phyloP scores from a whole-genome alignment of 73 alveolate genomes.

The Symbiodinium natans region DNA sequence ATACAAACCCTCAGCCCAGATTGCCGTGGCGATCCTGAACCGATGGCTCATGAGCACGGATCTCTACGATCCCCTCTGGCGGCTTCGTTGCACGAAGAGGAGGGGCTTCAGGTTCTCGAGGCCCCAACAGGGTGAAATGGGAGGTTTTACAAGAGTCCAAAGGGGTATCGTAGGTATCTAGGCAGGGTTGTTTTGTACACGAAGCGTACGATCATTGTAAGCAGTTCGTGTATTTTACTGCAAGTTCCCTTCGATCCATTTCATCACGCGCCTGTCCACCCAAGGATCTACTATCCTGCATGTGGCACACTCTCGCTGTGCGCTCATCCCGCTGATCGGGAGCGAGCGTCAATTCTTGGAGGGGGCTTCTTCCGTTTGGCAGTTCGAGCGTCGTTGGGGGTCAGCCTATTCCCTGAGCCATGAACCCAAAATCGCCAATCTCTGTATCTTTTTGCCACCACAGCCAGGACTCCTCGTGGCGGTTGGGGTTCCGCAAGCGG shows the following conservation, averaged over 20 bases:
- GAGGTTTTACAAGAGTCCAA: too few species aligned
- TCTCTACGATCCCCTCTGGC: conserved; percentile 66
- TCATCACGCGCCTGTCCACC: too few species aligned
- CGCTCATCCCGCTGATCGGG: conserved; percentile 86
- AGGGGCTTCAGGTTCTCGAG: too few species aligned
- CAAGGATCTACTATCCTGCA: conserved; percentile 62
- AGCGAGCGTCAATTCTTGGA: background rate
- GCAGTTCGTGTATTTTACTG: too few species aligned
- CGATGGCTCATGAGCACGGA: conserved; percentile 28
- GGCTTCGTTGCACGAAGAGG: conserved; percentile 3
- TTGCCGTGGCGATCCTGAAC: conserved; percentile 65
- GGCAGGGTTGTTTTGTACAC: too few species aligned
- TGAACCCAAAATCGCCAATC: too few species aligned
- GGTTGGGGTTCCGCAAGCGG: conserved; percentile 1
- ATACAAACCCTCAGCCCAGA: background rate
- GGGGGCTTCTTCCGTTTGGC: background rate
- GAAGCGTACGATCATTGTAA: too few species aligned
- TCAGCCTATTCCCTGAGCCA: too few species aligned
- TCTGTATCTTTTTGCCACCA: background rate
- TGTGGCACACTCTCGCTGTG: conserved; percentile 42
- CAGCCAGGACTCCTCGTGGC: background rate
- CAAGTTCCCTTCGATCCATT: too few species aligned
- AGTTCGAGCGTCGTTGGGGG: background rate
- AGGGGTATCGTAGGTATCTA: too few species aligned
- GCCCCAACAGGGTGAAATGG: too few species aligned